phyloP scores from a whole-genome alignment of 768 basidiomycete genomes.

The Pleurotus tuoliensis region DNA sequence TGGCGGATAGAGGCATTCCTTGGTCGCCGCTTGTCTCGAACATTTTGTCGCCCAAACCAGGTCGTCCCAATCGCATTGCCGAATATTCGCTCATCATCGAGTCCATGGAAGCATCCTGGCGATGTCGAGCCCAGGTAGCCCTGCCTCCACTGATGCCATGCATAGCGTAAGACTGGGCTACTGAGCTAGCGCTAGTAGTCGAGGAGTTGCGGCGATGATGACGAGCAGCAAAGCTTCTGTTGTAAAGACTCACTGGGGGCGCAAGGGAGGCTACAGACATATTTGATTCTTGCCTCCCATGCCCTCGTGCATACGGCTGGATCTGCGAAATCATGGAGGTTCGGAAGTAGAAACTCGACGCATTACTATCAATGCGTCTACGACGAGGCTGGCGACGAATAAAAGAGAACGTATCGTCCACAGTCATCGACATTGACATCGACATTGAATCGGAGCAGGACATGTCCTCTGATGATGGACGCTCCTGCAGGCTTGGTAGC shows the following conservation, averaged over 20 bases:
- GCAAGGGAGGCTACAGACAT: slow-evolving; percentile 48
- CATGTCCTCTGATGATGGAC: slow-evolving; percentile 58
- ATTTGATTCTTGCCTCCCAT: slow-evolving; percentile 61
- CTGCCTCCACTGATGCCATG: slow-evolving; percentile 52
- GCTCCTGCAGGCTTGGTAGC: slow-evolving; percentile 45
- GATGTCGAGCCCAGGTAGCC: slow-evolving; percentile 57
- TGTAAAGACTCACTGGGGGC: slow-evolving; percentile 72
- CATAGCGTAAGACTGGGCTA: slow-evolving; percentile 52
- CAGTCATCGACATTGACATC: slow-evolving; percentile 51
- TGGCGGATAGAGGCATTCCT: slow-evolving; percentile 53
- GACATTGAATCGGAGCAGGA: slow-evolving; percentile 25
- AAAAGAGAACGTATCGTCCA: slow-evolving; percentile 78
- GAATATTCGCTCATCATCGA: slow-evolving; percentile 67
- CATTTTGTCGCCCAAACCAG: slow-evolving; percentile 86
- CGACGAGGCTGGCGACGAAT: slow-evolving; percentile 34
- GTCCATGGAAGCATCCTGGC: slow-evolving; percentile 55
- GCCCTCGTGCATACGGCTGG: slow-evolving; percentile 38
- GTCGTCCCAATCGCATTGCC: slow-evolving; percentile 51
- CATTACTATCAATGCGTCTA: slow-evolving; percentile 67
- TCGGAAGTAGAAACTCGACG: slow-evolving; percentile 74
- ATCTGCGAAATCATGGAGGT: slow-evolving; percentile 27
- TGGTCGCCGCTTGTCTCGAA: slow-evolving; percentile 55
- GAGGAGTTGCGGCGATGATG: slow-evolving; percentile 55
- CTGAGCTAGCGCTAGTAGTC: slow-evolving; percentile 50
- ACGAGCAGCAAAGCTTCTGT: slow-evolving; percentile 47